phyloP scores from a whole-genome alignment of 768 basidiomycete genomes.

The Lactarius sanguifluus region DNA sequence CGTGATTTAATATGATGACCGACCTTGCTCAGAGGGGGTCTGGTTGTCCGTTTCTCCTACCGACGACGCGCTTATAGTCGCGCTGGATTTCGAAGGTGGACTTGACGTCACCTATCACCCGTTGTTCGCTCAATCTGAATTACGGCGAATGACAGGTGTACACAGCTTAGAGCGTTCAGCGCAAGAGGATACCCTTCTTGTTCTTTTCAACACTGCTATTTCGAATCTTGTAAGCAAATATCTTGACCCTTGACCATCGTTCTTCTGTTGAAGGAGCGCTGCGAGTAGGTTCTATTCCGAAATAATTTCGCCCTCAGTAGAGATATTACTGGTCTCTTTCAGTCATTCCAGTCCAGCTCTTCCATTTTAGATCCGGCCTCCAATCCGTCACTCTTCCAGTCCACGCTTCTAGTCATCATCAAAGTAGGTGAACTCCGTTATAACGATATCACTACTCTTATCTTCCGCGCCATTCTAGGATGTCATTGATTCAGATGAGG shows the following conservation, averaged over 20 bases:
- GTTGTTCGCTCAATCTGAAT: too few species aligned
- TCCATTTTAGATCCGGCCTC: slow-evolving; percentile 56
- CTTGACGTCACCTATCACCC: slow-evolving; percentile 13
- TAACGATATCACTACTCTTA: too few species aligned
- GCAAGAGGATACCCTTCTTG: slow-evolving; percentile 63
- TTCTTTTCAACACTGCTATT: slow-evolving; percentile 63
- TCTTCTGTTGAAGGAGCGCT: too few species aligned
- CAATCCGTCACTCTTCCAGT: slow-evolving; percentile 60
- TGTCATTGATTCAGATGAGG: too few species aligned
- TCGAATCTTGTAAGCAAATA: slow-evolving; percentile 34
- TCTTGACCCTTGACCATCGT: too few species aligned
- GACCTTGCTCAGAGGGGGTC: slow-evolving; percentile 40
- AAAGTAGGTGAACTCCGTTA: slow-evolving; percentile 41
- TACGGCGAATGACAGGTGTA: slow-evolving; percentile 40
- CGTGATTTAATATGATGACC: too few species aligned
- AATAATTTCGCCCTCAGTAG: slow-evolving; percentile 65
- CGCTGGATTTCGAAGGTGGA: slow-evolving; percentile 63
- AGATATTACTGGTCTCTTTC: slow-evolving; percentile 60
- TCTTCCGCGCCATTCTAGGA: too few species aligned
- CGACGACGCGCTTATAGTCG: slow-evolving; percentile 51
- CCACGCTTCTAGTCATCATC: slow-evolving; percentile 60
- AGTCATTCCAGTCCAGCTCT: slow-evolving; percentile 59
- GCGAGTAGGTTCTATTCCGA: slow-evolving; percentile 55
- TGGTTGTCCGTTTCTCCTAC: slow-evolving; percentile 71
- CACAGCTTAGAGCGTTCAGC: slow-evolving; percentile 66